Percentiles rank a stretch among this genome's conserved stretches.
These are phyloP conservation scores for Leccinum subtestaceum DNA, from an alignment of 768 basidiomycete genomes.

Conservation along the genomic window DNA sequence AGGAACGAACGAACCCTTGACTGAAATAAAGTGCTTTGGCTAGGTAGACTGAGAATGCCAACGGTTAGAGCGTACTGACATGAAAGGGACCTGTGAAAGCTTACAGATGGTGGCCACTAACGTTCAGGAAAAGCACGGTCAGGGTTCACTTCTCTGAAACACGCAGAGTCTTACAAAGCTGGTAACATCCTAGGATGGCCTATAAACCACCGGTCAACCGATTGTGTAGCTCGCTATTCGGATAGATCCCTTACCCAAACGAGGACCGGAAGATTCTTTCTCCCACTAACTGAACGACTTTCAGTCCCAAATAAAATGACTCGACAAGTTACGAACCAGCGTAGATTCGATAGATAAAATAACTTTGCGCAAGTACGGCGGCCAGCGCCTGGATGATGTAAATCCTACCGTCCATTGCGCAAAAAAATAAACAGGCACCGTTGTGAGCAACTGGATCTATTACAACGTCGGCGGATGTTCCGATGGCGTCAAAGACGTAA, in stretches of 20 bases:
- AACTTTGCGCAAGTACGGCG: slow-evolving; percentile 8
- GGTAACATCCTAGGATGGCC: slow-evolving; percentile 2
- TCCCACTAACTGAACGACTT: slow-evolving; percentile 2
- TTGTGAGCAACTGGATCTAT: slow-evolving; percentile 8
- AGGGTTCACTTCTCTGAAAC: not conserved
- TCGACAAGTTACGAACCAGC: not conserved
- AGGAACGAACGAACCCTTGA: slow-evolving; percentile 3
- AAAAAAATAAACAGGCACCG: not conserved
- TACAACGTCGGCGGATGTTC: not conserved
- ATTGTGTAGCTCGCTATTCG: not conserved
- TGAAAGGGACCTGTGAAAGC: not conserved
- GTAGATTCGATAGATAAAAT: slow-evolving; percentile 15
- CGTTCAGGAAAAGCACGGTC: not conserved
- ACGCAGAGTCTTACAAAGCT: slow-evolving; percentile 6
- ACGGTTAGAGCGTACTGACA: not conserved
- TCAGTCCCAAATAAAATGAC: not conserved
- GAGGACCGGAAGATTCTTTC: not conserved
- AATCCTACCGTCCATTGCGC: not conserved
- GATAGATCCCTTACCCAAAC: slow-evolving; percentile 12
- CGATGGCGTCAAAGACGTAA: not conserved
- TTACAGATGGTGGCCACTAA: slow-evolving; percentile 5
- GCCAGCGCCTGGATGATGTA: slow-evolving; percentile 1
- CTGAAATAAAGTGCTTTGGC: not conserved
- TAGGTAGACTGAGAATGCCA: slow-evolving; percentile 3
- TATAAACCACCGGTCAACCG: not conserved